Evolutionary conservation across 2,329 filamentous ascomycete genomes (phyloP), one percentile per base, ranked within the genome.

Genomic region (Aureobasidium sp.): DNA sequence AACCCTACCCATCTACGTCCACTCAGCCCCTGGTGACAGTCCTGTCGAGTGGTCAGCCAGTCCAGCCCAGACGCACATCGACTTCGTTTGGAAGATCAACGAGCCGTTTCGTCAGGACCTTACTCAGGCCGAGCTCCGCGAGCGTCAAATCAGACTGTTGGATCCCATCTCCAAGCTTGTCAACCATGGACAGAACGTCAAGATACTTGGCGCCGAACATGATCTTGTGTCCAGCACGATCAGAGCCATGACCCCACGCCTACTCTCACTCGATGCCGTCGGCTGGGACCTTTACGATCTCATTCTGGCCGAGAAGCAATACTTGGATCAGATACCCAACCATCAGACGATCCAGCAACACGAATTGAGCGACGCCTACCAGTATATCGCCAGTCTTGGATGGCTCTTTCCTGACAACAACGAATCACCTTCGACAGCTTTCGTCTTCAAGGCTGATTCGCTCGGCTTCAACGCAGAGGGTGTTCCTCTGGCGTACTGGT

Each of bases 1-100:
- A 42, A 56, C 22, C 39, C 52, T 42, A 31, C 52, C 52, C 25
- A 56, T 56, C 52, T 56, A 56, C 25, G 12, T 56, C 52, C 52
- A 56, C 37, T 56, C 37, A 34, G 52, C 22, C 22, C 52, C 52
- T 31, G 37, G 25, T 42, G 39, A 42, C 39, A 42, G 22, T 31
- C 52, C 25, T 31, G 39, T 56, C 37, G 37, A 56, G 25, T 56
- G 52, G 36, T 56, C 52, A 44, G 39, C 52, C 37, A 56, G 52
- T 44, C 52, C 52, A 42, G 52, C 25, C 25, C 52, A 53, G 49
- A 53, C 49, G 20, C 49, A 39, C 15, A 53, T 53, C 34, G 36
- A 56, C 36, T 42, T 56, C 31, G 52, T 56, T 44, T 56, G 52
- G 52, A 56, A 56, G 52, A 42, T 44, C 36, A 42, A 44, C 52